Percentiles rank a stretch among this genome's conserved stretches.
Evolutionary conservation across 1,284 basidiomycete genomes (phyloP).

Genomic region (Xanthoconium separans): DNA sequence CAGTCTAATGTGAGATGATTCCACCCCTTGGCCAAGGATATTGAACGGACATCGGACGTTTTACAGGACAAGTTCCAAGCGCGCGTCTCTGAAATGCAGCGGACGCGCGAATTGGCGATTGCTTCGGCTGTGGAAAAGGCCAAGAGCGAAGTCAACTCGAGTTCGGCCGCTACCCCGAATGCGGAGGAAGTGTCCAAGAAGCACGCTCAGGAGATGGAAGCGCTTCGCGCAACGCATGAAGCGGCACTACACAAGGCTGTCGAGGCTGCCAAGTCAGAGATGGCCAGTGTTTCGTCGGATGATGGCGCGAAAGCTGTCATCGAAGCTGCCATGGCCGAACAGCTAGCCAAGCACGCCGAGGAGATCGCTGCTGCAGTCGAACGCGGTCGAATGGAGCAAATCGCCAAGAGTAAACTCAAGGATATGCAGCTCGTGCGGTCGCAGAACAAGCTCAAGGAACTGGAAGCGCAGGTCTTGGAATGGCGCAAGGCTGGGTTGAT

Average conservation of each 20-base stretch:
- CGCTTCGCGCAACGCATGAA: slow-evolving; percentile 54
- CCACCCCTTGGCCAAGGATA: neutral
- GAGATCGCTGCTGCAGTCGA: slow-evolving; percentile 66
- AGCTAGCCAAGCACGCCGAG: slow-evolving; percentile 47
- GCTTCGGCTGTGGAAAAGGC: slow-evolving; percentile 55
- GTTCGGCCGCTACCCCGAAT: slow-evolving; percentile 17
- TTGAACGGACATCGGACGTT: slow-evolving; percentile 8
- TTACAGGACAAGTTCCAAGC: slow-evolving; percentile 47
- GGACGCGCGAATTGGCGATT: slow-evolving; percentile 42
- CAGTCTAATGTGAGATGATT: slow-evolving; percentile 34
- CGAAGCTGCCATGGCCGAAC: slow-evolving; percentile 49
- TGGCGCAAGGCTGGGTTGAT: slow-evolving; percentile 52
- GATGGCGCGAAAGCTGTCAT: no score
- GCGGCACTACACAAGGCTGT: slow-evolving; percentile 54
- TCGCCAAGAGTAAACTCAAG: slow-evolving; percentile 63
- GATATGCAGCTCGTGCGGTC: slow-evolving; percentile 61
- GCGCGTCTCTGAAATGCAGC: slow-evolving; percentile 38
- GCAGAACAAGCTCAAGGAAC: slow-evolving; percentile 60
- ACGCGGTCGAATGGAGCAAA: slow-evolving; percentile 60
- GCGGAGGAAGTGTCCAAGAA: slow-evolving; percentile 45
- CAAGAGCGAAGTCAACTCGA: slow-evolving; percentile 40
- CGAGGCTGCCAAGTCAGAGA: slow-evolving; percentile 42
- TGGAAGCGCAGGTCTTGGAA: slow-evolving; percentile 60
- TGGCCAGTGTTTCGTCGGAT: slow-evolving; percentile 30
- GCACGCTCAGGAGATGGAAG: slow-evolving; percentile 59